Base-by-base conservation (phyloP, 331 rosid genomes). In the Prunus yedoensis region DNA sequence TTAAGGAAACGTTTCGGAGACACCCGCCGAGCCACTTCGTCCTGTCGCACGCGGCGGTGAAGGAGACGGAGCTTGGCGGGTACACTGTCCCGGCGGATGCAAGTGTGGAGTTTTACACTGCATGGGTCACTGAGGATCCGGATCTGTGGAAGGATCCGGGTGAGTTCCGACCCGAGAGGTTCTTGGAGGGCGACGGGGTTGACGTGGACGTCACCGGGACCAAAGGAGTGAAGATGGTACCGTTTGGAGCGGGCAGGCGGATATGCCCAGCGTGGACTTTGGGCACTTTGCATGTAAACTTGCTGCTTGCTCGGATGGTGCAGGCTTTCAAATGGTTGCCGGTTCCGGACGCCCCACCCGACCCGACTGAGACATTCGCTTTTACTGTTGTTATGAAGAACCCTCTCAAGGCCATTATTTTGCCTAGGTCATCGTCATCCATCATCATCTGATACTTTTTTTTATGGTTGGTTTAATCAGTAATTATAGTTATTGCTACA, bases 11-110 rank as follows among this genome's bases (percentile, higher is more conserved):
- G 0, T 92, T 94, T 87, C 87, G 99, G 80, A 84, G 96, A 3
- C 97, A 90, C 83, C 99, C 99, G 0, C 99, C 99, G 4, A 92
- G 99, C 57, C 99, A 94, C 59, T 94, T 94, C 58, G 82, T 92
- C 62, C 75, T 94, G 14, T 94, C 99, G 0, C 99, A 94, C 32
- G 99, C 99, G 0, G 90, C 96, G 0, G 83, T 88, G 17, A 74
- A 56, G 77, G 93, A 94, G 78, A 94, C 99, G 21, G 66, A 85
- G 85, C 86, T 94, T 14, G 95, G 93, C 0, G 99, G 99, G 2
- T 94, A 94, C 77, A 90, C 91, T 0, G 76, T 94, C 1, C 99
- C 99, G 2, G 88, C 84, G 17, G 91, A 89, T 15, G 97, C 92
- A 1, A 94, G 96, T 30, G 99, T 94, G 72, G 99, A 94, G 86